Conservation (phyloP, 345 rosid species). For the Heritiera littoralis region DNA sequence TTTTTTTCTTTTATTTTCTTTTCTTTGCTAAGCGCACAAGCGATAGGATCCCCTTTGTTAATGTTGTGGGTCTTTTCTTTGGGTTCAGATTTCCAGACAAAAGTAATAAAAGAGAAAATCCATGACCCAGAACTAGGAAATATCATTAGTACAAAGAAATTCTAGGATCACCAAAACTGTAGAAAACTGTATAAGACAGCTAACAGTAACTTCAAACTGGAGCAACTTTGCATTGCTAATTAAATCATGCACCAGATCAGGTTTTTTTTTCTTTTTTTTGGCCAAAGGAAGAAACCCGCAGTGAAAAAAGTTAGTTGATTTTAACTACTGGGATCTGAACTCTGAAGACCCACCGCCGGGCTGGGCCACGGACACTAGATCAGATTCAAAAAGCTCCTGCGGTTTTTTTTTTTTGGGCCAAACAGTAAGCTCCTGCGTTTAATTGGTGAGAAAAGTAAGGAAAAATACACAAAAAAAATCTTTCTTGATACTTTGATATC, state of each 20-base stretch:
- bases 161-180: background rate
- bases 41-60: background rate
- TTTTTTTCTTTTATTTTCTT: background rate
- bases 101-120: background rate
- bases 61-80: background rate
- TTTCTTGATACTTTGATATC: background rate
- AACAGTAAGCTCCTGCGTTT: background rate
- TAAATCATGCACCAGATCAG: slow-evolving; percentile 11
- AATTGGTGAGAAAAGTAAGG: background rate
- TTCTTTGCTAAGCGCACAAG: background rate
- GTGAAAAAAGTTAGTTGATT: background rate
- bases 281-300: background rate
- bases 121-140: background rate
- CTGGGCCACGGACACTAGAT: background rate
- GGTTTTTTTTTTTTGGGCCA: no score
- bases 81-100: background rate
- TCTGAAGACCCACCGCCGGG: background rate
- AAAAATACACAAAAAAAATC: background rate
- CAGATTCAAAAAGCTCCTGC: background rate
- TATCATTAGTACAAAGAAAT: background rate
- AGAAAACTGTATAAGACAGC: background rate
- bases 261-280: background rate
- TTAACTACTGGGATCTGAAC: background rate
- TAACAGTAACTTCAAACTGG: background rate
- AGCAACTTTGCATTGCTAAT: slow-evolving; percentile 8